phyloP scores from a whole-genome alignment of 2,329 filamentous ascomycete genomes.

The Aspergillus transmontanensis region DNA sequence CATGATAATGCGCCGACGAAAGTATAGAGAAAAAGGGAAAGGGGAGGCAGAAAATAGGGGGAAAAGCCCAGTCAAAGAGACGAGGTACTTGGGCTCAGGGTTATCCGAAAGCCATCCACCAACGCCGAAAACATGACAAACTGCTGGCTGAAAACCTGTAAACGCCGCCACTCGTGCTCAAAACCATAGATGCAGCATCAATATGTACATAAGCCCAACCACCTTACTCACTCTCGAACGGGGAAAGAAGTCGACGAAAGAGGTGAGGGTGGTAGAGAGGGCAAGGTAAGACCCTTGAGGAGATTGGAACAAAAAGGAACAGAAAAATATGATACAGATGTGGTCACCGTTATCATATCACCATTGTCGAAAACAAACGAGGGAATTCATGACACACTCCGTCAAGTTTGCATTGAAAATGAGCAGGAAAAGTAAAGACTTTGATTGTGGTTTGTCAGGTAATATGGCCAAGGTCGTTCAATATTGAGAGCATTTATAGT shows the following conservation, averaged over 20 bases:
- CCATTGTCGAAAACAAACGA: not conserved
- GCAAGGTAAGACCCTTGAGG: not conserved
- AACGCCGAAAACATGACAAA: conserved; percentile 8
- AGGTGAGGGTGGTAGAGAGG: not conserved
- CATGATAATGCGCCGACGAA: not conserved
- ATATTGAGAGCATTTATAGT: not conserved
- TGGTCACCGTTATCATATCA: conserved; percentile 8
- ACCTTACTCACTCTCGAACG: conserved; percentile 14
- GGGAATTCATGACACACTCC: not conserved
- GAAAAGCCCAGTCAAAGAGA: not conserved
- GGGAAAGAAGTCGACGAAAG: conserved; percentile 8
- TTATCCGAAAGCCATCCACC: conserved; percentile 3
- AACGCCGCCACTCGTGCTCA: conserved; percentile 8
- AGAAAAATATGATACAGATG: conserved; percentile 8
- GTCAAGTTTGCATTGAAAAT: not conserved
- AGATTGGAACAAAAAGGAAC: not conserved
- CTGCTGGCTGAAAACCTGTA: not conserved
- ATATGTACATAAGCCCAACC: conserved; percentile 14
- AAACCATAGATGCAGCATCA: conserved; percentile 3
- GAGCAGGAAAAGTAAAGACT: not conserved
- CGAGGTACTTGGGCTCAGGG: not conserved
- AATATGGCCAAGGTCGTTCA: not conserved
- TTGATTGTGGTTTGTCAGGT: not conserved
- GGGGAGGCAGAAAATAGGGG: not conserved
- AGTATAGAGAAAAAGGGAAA: not conserved